Percentiles rank a stretch among this genome's conserved stretches.
Evolutionary conservation across 495 filamentous ascomycete genomes (phyloP).

Genomic region (Penicillium manginii): DNA sequence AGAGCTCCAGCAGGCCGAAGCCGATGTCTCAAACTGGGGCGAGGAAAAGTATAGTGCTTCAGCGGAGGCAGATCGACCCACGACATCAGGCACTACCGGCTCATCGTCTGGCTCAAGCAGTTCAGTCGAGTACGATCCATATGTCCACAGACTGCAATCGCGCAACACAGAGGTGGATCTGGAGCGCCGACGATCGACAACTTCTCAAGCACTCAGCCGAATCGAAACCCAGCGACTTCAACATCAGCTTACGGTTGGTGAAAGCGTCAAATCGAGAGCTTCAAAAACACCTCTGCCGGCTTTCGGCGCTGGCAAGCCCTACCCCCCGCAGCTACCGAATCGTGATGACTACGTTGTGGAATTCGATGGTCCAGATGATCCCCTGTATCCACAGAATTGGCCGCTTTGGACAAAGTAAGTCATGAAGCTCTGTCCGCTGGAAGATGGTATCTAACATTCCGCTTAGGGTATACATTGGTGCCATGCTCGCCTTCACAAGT

Average conservation of each 20-base stretch:
- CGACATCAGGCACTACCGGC: conserved; percentile 25
- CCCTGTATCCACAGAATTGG: conserved; percentile 83
- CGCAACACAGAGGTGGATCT: conserved; percentile 67
- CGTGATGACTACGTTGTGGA: conserved; percentile 57
- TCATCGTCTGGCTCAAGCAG: conserved; percentile 34
- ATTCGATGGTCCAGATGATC: conserved; percentile 71
- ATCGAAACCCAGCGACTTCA: conserved; percentile 60
- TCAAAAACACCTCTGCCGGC: conserved; percentile 51
- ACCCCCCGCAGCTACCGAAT: conserved; percentile 66
- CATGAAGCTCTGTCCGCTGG: background rate
- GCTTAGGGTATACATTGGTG: conserved; percentile 31
- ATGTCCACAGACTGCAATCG: conserved; percentile 36
- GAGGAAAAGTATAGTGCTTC: conserved; percentile 22
- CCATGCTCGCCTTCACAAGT: conserved; percentile 43
- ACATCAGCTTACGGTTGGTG: conserved; percentile 42
- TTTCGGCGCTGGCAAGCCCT: conserved; percentile 75
- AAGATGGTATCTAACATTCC: background rate
- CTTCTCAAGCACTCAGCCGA: conserved; percentile 66
- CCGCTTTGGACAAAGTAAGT: conserved; percentile 68
- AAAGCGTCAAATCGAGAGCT: conserved; percentile 34
- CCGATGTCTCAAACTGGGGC: conserved; percentile 15
- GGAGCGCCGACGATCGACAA: conserved; percentile 57
- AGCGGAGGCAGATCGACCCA: conserved; percentile 17
- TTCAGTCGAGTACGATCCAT: conserved; percentile 34
- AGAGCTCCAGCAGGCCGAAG: conserved; percentile 18